Base-by-base conservation (phyloP, 805 yeast genomes). In the Kodamaea kaohsiungensis region DNA sequence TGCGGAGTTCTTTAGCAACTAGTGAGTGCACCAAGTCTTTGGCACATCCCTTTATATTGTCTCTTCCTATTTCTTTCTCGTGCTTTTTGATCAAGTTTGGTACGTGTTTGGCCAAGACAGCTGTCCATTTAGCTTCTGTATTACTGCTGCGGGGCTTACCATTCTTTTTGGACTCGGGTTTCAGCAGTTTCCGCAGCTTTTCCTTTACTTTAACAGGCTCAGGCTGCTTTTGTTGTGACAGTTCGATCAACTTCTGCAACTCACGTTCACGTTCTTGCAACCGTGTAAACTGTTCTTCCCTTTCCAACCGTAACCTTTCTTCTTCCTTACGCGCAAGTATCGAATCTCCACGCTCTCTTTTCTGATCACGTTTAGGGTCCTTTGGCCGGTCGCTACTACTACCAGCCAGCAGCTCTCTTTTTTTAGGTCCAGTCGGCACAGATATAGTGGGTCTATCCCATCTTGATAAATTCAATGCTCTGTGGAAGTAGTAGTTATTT, bases 81-180 rank as follows among this genome's bases (percentile, higher is more conserved):
- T 87, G 83, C 59, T 82, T 83, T 59, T 85, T 84, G 52, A 92
- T 76, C 64, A 88, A 69, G 62, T 91, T 91, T 8, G 98, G 98
- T 9, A 93, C 88, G 60, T 83, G 76, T 13, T 78, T 70, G 1
- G 97, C 98, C 65, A 93, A 83, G 33, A 75, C 59, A 42, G 64
- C 66, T 5, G 70, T 75, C 85, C 85, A 81, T 49, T 63, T 65
- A 10, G 59, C 56, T 38, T 71, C 76, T 2, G 59, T 22, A 39
- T 16, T 22, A 17, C 18, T 15, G 16, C 16, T 39, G 15, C 37
- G 27, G n/a, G 13, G 45, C 25, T 40, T 40, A 13, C 45, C 45
- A 17, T 40, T 40, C 45, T 40, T 40, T 12, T 40, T 40, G 10
- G 48, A 40, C 8, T 40, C 22, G 9, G 43, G 15, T 30, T 30